Evolutionary conservation across 140 eudicot genomes (phyloP), one percentile per base, ranked within the genome.

Genomic region (Stevia rebaudiana): DNA sequence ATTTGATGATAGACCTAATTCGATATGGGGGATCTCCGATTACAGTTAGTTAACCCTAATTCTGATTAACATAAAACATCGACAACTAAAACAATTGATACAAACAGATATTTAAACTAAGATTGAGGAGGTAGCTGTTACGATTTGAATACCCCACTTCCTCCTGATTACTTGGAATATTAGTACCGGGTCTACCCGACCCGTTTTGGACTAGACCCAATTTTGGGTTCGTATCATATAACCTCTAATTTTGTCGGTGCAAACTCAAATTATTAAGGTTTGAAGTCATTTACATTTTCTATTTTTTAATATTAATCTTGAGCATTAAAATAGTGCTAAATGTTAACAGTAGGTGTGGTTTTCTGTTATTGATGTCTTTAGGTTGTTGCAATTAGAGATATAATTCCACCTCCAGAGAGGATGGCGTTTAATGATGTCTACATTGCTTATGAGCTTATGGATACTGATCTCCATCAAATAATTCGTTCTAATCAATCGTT

Each of bases 381-480:
- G 97, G 86, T 89, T 59, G 92, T 89, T 67, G 95, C 97, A 67
- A 85, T 89, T 51, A 76, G 91, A 77, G 95, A 89, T 67, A 86
- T 89, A 71, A 86, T 89, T 57, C 97, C 97, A 22, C 97, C 97
- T 8, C 88, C 92, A 0, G 86, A 65, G 18, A 81, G 91, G 81
- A 78, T 48, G 23, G 79, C 82, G 19, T 89, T 89, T 63, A 89
- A 83, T 77, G 97, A 89, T 74, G 97, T 89, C 60, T 89, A 89
- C 73, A 89, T 89, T 78, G 97, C 91, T 10, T 85, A 85, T 77
- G 97, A 85, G 73, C 86, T 88, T 54, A 88, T 88, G 96, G 96
- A 88, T 78, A 88, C 96, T 40, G 96, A 89, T 81, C 97, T 89
- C 52, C 95, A 86, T 59, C 97, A 89, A 61, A 86, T 89, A 36